phyloP scores from a whole-genome alignment of 192 early-diverging fungal species.

The Haplosporangium gracile region DNA sequence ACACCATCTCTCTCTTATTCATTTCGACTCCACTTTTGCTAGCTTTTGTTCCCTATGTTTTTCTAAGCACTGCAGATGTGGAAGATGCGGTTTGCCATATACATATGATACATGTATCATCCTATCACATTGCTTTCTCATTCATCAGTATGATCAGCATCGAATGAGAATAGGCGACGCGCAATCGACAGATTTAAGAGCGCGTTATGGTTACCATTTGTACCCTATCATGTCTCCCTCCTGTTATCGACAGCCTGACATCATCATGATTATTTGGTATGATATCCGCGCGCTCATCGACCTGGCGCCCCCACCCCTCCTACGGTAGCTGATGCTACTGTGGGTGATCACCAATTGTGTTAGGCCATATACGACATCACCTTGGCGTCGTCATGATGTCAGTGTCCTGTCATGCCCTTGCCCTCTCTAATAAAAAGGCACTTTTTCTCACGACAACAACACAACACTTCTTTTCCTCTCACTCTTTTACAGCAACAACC shows the following conservation, averaged over 20 bases:
- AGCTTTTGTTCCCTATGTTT: too few species aligned
- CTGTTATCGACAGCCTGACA: background rate
- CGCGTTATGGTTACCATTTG: too few species aligned
- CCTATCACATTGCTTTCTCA: too few species aligned
- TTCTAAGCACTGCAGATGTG: too few species aligned
- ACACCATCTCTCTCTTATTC: background rate
- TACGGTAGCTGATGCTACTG: background rate
- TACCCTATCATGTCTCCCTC: too few species aligned
- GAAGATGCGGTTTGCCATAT: too few species aligned
- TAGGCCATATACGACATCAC: background rate
- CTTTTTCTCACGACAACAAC: background rate
- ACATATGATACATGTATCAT: too few species aligned
- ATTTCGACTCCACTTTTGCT: background rate
- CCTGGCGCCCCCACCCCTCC: background rate
- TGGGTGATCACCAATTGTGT: too few species aligned
- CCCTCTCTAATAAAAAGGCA: background rate
- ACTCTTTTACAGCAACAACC: background rate
- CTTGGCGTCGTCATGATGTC: constrained; percentile 5
- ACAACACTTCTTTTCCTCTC: background rate
- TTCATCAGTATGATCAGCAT: too few species aligned
- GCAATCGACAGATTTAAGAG: background rate
- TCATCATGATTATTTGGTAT: background rate
- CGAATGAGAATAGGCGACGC: background rate
- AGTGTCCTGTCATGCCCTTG: background rate
- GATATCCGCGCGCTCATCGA: background rate